Evolutionary conservation across 805 yeast genomes (phyloP), one percentile per base, ranked within the genome.

Genomic region (Ogataea naganishii): DNA sequence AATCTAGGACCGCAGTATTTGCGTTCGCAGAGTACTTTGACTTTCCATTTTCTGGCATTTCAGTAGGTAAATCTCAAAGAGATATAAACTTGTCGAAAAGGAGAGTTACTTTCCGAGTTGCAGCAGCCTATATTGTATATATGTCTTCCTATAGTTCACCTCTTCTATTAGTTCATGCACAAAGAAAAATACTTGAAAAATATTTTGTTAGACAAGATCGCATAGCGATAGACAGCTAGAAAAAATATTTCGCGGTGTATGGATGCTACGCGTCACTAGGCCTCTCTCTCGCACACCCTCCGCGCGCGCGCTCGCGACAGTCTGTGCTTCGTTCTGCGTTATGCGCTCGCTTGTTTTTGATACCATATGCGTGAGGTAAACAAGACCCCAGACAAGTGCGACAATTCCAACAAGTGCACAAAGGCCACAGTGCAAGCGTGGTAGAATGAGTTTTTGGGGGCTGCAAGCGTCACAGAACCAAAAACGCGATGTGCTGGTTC

Each of bases 281-380:
- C n/a, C n/a, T n/a, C n/a, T n/a, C n/a, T n/a, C n/a, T n/a, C n/a
- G n/a, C n/a, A n/a, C n/a, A n/a, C n/a, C n/a, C n/a, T n/a, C n/a
- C n/a, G n/a, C n/a, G n/a, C n/a, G n/a, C n/a, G n/a, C n/a, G n/a
- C n/a, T n/a, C n/a, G n/a, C n/a, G n/a, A n/a, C n/a, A n/a, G n/a
- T n/a, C 8, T 20, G 19, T 25, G 28, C 28, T 14, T 18, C 20
- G 6, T 25, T 25, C 12, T 18, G 14, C 12, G 19, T 18, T 18
- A 22, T 25, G 12, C 21, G 19, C 8, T 14, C 18, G 11, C 6
- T 17, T 15, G 27, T 17, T 15, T 24, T 24, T 11, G 13, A 5
- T 10, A 25, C 27, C 10, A 51, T 51, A 55, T 49, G 55, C 47
- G 55, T n/a, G n/a, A n/a, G n/a, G n/a, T n/a, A n/a, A n/a, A n/a